These are phyloP conservation scores for Scheffersomyces coipomensis DNA, from an alignment of 805 yeast genomes.

Conservation along the genomic window DNA sequence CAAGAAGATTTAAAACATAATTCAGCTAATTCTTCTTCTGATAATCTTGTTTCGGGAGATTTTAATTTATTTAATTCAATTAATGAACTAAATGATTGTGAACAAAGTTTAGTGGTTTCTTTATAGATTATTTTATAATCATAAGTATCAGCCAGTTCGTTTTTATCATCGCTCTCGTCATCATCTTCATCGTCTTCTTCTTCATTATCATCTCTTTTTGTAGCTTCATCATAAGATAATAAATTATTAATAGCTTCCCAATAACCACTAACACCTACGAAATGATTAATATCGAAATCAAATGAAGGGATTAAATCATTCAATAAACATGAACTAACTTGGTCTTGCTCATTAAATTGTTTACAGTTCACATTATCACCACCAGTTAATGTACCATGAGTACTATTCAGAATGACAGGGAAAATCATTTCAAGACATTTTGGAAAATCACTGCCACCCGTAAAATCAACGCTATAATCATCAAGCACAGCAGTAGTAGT, in stretches of 20 bases:
- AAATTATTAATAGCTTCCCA: constrained; percentile 60
- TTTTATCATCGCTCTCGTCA: constrained; percentile 14
- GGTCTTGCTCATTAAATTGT: constrained; percentile 24
- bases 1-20: constrained; percentile 64
- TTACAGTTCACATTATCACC: constrained; percentile 26
- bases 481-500: constrained; percentile 20
- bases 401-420: constrained; percentile 39
- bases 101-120: constrained; percentile 49
- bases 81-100: constrained; percentile 36
- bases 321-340: constrained; percentile 48
- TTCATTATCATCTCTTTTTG: neutral
- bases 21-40: constrained; percentile 46
- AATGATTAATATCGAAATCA: constrained; percentile 54
- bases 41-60: constrained; percentile 23
- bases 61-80: constrained; percentile 29
- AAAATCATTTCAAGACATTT: constrained; percentile 48
- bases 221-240: constrained; percentile 21
- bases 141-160: constrained; percentile 30
- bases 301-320: constrained; percentile 54
- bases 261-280: constrained; percentile 66
- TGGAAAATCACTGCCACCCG: constrained; percentile 53
- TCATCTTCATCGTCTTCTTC: constrained; percentile 9
- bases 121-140: constrained; percentile 43
- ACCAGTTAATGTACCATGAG: constrained; percentile 20
- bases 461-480: constrained; percentile 32